These are phyloP conservation scores for Fusarium ambrosium DNA, from an alignment of 2,329 filamentous ascomycete species.

Conservation along the genomic window DNA sequence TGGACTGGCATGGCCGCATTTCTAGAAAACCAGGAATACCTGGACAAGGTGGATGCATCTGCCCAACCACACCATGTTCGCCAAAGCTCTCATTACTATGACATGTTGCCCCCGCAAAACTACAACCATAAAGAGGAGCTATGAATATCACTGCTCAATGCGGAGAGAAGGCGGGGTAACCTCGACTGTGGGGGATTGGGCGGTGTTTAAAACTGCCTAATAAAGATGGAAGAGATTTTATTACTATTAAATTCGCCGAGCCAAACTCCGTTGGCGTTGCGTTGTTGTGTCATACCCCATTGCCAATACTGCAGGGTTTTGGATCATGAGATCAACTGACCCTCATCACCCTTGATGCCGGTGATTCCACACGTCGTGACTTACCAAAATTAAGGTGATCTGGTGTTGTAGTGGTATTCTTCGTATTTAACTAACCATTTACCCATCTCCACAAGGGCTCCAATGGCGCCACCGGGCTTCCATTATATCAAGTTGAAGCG, in stretches of 20 bases:
- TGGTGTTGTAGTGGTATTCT: too few relatives aligned
- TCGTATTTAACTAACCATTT: too few relatives aligned
- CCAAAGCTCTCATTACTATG: neutral
- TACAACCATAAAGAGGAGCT: neutral
- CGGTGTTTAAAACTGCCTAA: neutral
- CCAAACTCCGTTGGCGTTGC: neutral
- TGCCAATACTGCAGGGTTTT: too few relatives aligned
- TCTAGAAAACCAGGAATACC: neutral
- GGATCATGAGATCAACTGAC: too few relatives aligned
- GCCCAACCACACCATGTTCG: neutral
- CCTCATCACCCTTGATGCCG: too few relatives aligned
- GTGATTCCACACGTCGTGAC: too few relatives aligned
- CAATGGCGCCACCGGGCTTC: too few relatives aligned
- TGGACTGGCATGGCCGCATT: neutral
- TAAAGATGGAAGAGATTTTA: neutral
- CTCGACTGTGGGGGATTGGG: neutral
- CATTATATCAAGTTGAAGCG: too few relatives aligned
- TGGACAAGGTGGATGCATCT: neutral
- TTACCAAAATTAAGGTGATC: too few relatives aligned
- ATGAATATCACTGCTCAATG: neutral
- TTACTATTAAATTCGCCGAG: neutral
- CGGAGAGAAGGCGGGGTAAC: slow-evolving; percentile 4
- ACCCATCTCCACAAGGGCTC: too few relatives aligned
- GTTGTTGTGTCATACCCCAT: too few relatives aligned
- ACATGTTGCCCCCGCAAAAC: neutral